Conservation (phyloP, 164 flowering plant genomes). For the Magnolia kwangsiensis region DNA sequence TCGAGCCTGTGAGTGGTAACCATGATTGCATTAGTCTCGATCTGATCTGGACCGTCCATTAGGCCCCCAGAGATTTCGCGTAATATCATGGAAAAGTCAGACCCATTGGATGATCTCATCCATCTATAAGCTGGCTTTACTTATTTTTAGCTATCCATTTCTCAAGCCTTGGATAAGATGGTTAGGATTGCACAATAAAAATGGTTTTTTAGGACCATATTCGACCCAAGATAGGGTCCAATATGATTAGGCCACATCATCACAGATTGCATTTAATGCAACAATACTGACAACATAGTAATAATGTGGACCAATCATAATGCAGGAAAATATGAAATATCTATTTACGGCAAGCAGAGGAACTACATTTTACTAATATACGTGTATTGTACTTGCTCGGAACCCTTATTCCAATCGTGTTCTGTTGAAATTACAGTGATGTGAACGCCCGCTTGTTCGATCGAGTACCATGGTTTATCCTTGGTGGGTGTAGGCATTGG, state of each 20-base stretch:
- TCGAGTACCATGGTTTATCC: conserved; percentile 95
- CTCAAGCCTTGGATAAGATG: neutral
- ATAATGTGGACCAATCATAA: too few relatives aligned
- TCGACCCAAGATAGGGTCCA: too few relatives aligned
- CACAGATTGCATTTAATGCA: too few relatives aligned
- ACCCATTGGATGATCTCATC: neutral
- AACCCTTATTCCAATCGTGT: conserved; percentile 53
- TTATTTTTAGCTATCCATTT: neutral
- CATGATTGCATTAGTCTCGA: neutral
- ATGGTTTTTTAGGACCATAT: too few relatives aligned
- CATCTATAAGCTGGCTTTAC: neutral
- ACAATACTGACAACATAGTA: too few relatives aligned
- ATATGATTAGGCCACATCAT: too few relatives aligned
- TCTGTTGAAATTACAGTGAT: conserved; percentile 86
- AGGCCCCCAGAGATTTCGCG: neutral
- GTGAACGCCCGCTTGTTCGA: conserved; percentile 77
- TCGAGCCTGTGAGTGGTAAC: neutral
- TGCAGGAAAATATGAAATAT: too few relatives aligned
- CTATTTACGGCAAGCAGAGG: too few relatives aligned
- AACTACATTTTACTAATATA: too few relatives aligned
- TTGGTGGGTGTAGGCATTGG: conserved; percentile 76
- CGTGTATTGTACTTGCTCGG: conserved; percentile 59
- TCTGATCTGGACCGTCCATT: neutral
- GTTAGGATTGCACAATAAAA: too few relatives aligned
- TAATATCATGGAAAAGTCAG: neutral